Evolutionary conservation across 352 stramenopile genomes (phyloP), one percentile per base, ranked within the genome.

Genomic region (Globisporangium spinosum): DNA sequence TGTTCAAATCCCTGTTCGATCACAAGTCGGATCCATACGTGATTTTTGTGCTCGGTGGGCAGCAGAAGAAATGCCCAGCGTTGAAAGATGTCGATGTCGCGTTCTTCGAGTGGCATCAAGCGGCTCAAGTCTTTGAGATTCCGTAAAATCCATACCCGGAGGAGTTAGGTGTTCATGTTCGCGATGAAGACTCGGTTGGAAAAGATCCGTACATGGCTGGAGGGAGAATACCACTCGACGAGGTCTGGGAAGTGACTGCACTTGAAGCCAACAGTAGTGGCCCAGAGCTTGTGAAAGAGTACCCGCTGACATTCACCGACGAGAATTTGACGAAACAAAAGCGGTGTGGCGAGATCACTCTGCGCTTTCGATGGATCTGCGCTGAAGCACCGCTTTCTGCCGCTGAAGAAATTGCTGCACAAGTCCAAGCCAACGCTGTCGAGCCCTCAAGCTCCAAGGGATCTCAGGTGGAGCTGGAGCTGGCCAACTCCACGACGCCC

Each of bases 21-120:
- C 65, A 72, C 47, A 77, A 75, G 22, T 70, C 79, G 2, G 79
- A 88, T 34, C 77, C 79, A 23, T 88, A 84, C 43, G 79, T 81
- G 1, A 58, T 71, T 7, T 70, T 88, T 9, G 56, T 75, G 8
- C 58, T 87, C 13, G 68, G 73, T 5, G 58, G 61, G 0, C 58
- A 80, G 8, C 61, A 67, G 0, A 75, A 76, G 20, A 77, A 75
- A 20, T 81, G 69, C n/a, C 34, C 74, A 4, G 45, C 70, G 0
- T 53, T 74, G 9, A 83, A 79, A 58, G 74, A 85, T 54, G 77
- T 77, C 25, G 75, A 85, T 47, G 61, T 80, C 3, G 61, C 77
- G 5, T 82, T 83, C 57, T 77, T 84, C 13, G 76, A 85, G 64
- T 88, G 79, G 79, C 69, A 73, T 22, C 75, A 83, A 34, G 68